A percentile compares a stretch with the other conserved stretches of the same genome.
Evolutionary conservation across 2,329 filamentous ascomycete species (phyloP).

Genomic region (Ciborinia camelliae): DNA sequence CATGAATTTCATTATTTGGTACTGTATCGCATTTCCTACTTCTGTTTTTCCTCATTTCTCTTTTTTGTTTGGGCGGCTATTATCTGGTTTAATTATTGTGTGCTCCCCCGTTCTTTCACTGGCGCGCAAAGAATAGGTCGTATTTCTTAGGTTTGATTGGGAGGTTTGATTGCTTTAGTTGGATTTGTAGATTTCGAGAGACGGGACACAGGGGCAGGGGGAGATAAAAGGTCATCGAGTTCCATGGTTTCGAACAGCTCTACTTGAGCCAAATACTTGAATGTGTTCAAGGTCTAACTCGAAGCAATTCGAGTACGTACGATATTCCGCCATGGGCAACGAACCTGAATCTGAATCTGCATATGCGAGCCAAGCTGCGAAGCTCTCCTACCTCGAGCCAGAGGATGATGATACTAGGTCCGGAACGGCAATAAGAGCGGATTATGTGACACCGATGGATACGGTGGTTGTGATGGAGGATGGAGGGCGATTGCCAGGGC

Average conservation of each 20-base stretch:
- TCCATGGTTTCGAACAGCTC: slow-evolving; percentile 9
- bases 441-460: slow-evolving; percentile 66
- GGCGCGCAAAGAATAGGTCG: not conserved
- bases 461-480: slow-evolving; percentile 67
- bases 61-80: not conserved
- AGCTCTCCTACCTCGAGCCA: slow-evolving; percentile 45
- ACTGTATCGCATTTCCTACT: not conserved
- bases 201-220: not conserved
- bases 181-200: not conserved
- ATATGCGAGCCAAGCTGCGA: slow-evolving; percentile 60
- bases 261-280: slow-evolving; percentile 4
- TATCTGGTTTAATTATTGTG: not conserved
- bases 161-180: not conserved
- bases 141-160: not conserved
- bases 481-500: slow-evolving; percentile 62
- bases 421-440: slow-evolving; percentile 57
- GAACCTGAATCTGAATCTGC: slow-evolving; percentile 3
- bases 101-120: not conserved
- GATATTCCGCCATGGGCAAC: slow-evolving; percentile 11
- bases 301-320: slow-evolving; percentile 16
- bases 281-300: slow-evolving; percentile 11
- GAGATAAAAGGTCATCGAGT: slow-evolving; percentile 1
- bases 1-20: not conserved
- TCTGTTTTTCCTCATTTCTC: not conserved
- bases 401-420: slow-evolving; percentile 29